Evolutionary conservation across 2,329 filamentous ascomycete species (phyloP).

Genomic region (Gliomastix tumulicola): DNA sequence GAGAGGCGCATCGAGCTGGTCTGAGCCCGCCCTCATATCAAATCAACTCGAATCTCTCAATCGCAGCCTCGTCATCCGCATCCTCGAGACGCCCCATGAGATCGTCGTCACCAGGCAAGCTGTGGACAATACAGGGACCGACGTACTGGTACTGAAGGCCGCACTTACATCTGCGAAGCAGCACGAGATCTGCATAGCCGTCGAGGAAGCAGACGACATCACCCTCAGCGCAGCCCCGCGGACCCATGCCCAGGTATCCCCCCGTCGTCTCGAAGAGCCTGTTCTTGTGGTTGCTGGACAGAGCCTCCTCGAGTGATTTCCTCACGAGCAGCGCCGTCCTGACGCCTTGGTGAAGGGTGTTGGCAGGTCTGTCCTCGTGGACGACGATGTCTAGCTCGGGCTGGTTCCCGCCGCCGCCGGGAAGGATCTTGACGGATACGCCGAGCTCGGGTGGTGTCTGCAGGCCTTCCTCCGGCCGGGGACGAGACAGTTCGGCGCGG

Average conservation of each 20-base stretch:
- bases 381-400: neutral
- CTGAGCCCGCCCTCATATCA: too few species aligned
- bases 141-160: neutral
- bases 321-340: too few species aligned
- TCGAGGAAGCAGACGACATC: neutral
- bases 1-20: too few species aligned
- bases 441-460: neutral
- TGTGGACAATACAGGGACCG: neutral
- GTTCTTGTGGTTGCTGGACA: neutral
- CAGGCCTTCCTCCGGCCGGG: too few species aligned
- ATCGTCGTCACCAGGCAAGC: too few species aligned
- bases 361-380: too few species aligned
- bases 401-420: neutral
- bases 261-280: neutral
- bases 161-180: neutral
- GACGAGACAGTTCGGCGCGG: too few species aligned
- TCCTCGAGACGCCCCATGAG: too few species aligned
- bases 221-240: neutral
- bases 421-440: neutral
- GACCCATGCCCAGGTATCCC: neutral
- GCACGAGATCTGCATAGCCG: neutral
- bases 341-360: too few species aligned
- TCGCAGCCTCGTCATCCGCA: too few species aligned
- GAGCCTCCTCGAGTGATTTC: too few species aligned
- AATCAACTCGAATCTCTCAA: too few species aligned